Base-by-base conservation (phyloP, 2,329 filamentous ascomycete genomes). In the Alternaria incomplexa region DNA sequence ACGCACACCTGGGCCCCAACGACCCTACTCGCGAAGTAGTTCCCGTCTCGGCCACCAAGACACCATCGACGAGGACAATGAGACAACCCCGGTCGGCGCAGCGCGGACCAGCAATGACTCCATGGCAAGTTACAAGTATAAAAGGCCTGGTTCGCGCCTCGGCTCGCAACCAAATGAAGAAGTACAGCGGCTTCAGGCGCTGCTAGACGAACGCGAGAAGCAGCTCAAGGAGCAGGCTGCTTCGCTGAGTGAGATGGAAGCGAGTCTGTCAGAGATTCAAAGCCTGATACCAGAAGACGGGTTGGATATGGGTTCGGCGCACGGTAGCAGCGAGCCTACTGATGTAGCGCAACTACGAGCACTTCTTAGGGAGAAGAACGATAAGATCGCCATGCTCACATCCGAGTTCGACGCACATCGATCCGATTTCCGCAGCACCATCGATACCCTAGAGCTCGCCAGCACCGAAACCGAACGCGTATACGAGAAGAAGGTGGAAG, bases 391-490 rank as follows among this genome's bases (percentile, higher is more conserved):
- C 25, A 90, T 95, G 85, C 87, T 99, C 70, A 98, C 94, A 1
- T 89, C 92, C 9, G 96, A 99, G 77, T 99, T 99, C 73, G 96
- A 99, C 76, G 89, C 91, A 10, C 95, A 99, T 77, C 88, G 96
- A 62, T 95, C 96, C 17, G 96, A 99, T 79, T 99, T 99, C 81
- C 87, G 96, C 69, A 97, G 93, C 79, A 99, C 96, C 17, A 96
- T 99, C 65, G 96, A 99, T 81, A 97, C 95, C 0, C 85, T 99
- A 54, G 96, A 99, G 80, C 88, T 98, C 83, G 96, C 96, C 3
- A 97, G 93, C 76, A 92, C 93, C 0, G 96, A 99, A 82, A 99
- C 96, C 0, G 92, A 97, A 81, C 88, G 95, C 25, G 95, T 99
- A 13, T 99, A 99, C 77, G 96, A 99, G 78, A 91, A 93, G 79